phyloP scores from a whole-genome alignment of 352 stramenopile species.

The Phytophthora podocarpi region DNA sequence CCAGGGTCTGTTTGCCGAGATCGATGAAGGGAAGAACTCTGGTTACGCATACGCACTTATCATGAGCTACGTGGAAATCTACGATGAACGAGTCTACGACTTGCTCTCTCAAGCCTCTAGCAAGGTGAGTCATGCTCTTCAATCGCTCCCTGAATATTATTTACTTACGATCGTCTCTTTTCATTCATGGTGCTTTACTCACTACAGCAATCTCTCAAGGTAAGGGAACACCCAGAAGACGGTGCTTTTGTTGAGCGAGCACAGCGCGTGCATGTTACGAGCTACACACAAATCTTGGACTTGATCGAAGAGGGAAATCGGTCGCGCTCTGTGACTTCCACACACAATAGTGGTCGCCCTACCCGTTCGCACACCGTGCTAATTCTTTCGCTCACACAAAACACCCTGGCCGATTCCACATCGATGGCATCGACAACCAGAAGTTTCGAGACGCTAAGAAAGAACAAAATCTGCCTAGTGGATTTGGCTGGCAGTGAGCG shows the following conservation, averaged over 20 bases:
- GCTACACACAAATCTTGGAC: conserved; percentile 54
- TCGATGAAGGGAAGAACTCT: conserved; percentile 33
- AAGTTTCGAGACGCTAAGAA: conserved; percentile 20
- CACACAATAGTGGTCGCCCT: conserved; percentile 50
- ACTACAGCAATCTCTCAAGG: conserved; percentile 63
- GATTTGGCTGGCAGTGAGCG: conserved; percentile 77
- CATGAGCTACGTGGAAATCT: conserved; percentile 86
- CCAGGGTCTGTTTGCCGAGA: conserved; percentile 58
- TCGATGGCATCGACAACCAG: too few species aligned
- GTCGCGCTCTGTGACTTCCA: conserved; percentile 55
- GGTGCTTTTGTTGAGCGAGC: conserved; percentile 73
- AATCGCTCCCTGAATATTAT: background rate
- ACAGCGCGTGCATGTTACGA: conserved; percentile 48
- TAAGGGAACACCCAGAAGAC: conserved; percentile 73
- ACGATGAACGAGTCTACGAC: conserved; percentile 79
- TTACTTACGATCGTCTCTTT: background rate
- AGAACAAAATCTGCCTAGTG: conserved; percentile 76
- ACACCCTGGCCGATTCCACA: too few species aligned
- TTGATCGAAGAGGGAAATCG: conserved; percentile 72
- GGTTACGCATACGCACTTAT: conserved; percentile 40
- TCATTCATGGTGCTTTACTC: conserved; percentile 5
- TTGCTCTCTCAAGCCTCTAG: conserved; percentile 39
- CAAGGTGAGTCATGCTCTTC: conserved; percentile 33
- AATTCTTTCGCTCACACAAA: conserved; percentile 60
- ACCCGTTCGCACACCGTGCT: conserved; percentile 73